phyloP scores from a whole-genome alignment of 1,284 basidiomycete genomes.

The Phlebopus sp. region DNA sequence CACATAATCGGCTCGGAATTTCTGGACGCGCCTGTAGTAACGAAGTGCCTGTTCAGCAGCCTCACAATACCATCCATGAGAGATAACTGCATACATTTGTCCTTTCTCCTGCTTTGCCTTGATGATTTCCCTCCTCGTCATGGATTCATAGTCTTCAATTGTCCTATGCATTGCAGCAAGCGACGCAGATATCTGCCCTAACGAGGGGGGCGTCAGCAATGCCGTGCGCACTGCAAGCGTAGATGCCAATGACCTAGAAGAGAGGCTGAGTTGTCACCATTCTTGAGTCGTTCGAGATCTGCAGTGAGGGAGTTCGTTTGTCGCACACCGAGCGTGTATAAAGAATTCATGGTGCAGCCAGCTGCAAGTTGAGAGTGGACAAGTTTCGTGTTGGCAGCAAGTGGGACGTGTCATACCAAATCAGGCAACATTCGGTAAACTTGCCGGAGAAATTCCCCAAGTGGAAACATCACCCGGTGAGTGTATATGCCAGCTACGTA shows the following conservation, averaged over 20 bases:
- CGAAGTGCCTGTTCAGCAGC: constrained; percentile 5
- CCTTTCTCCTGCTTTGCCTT: constrained; percentile 95
- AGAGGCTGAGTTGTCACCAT: constrained; percentile 77
- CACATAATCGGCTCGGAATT: constrained; percentile 73
- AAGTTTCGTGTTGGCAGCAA: too few relatives aligned
- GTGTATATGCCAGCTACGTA: background rate
- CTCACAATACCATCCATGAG: background rate
- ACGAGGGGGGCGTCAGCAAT: constrained; percentile 19
- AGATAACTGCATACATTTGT: constrained; percentile 60
- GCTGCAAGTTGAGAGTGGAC: constrained; percentile 2
- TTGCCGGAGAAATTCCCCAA: background rate
- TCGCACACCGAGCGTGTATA: constrained; percentile 90
- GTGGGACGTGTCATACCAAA: constrained; percentile 8
- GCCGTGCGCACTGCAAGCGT: too few relatives aligned
- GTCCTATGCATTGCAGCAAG: constrained; percentile 89
- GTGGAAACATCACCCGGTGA: background rate
- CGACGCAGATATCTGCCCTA: constrained; percentile 94
- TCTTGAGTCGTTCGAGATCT: constrained; percentile 78
- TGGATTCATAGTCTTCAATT: constrained; percentile 93
- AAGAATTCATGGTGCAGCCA: constrained; percentile 72
- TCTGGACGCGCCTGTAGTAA: constrained; percentile 69
- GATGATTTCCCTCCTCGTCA: constrained; percentile 92
- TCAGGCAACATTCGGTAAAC: background rate
- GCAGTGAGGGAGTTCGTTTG: constrained; percentile 87
- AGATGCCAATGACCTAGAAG: constrained; percentile 61